Conservation (phyloP, 2,329 filamentous ascomycete species). For the Aureobasidium sp. region DNA sequence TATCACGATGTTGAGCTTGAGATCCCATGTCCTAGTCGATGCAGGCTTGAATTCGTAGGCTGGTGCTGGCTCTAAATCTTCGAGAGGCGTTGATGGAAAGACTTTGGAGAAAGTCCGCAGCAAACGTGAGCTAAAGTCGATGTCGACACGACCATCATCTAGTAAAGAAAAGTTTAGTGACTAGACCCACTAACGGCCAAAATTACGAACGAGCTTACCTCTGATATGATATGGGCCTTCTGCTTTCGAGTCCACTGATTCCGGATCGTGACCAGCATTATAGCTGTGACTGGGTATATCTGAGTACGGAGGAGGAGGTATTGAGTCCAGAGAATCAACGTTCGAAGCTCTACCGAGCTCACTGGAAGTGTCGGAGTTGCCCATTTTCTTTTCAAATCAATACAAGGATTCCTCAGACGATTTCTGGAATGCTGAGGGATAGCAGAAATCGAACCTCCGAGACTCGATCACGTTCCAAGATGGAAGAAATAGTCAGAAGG, state of each 20-base stretch:
- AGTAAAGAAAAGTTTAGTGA: background rate
- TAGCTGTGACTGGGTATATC: background rate
- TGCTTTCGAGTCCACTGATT: background rate
- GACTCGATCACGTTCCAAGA: too few species aligned
- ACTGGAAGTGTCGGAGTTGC: too few species aligned
- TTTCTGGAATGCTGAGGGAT: too few species aligned
- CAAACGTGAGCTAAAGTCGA: constrained; percentile 64
- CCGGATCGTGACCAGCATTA: background rate
- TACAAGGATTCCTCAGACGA: too few species aligned
- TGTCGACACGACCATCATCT: constrained; percentile 70
- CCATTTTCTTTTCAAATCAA: too few species aligned
- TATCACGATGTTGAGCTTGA: constrained; percentile 40
- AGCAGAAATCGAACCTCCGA: too few species aligned
- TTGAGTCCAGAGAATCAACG: too few species aligned
- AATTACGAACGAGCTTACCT: background rate
- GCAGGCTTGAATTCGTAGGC: background rate
- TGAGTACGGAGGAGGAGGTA: background rate
- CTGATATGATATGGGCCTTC: background rate
- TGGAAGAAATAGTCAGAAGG: too few species aligned
- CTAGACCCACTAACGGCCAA: background rate
- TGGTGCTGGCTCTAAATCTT: constrained; percentile 46
- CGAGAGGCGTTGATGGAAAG: constrained; percentile 56
- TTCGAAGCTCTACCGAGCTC: too few species aligned
- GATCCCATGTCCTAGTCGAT: background rate
- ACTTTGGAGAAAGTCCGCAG: constrained; percentile 59